These are phyloP conservation scores for Microcyclosporella mali DNA, from an alignment of 2,329 filamentous ascomycete genomes.

Conservation along the genomic window DNA sequence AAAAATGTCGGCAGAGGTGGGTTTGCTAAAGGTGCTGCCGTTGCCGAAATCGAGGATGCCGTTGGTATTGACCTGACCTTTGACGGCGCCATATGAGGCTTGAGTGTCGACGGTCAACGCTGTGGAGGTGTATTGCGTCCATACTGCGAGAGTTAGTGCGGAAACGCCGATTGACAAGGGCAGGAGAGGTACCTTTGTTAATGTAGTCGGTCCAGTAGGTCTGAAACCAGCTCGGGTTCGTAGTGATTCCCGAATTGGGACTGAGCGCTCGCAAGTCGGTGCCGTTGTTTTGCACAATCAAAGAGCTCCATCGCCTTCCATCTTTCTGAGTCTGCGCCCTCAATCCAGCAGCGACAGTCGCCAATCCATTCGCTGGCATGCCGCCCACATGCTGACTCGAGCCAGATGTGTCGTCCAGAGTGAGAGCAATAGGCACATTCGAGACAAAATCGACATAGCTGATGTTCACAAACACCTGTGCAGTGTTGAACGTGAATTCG, in stretches of 20 bases:
- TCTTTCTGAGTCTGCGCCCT: constrained; percentile 51
- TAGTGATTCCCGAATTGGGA: constrained; percentile 42
- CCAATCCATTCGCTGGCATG: constrained; percentile 52
- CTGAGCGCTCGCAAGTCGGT: constrained; percentile 39
- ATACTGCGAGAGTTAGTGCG: constrained; percentile 33
- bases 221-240: constrained; percentile 43
- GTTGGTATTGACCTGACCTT: constrained; percentile 36
- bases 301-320: constrained; percentile 55
- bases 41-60: constrained; percentile 42
- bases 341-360: constrained; percentile 50
- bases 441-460: constrained; percentile 37
- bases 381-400: constrained; percentile 49
- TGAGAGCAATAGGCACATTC: constrained; percentile 37
- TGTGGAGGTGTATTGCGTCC: constrained; percentile 40
- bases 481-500: constrained; percentile 45
- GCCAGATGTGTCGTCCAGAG: constrained; percentile 33
- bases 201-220: constrained; percentile 50
- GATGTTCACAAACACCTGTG: constrained; percentile 44
- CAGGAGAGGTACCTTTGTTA: constrained; percentile 26
- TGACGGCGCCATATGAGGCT: constrained; percentile 45
- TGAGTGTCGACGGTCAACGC: constrained; percentile 60
- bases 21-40: constrained; percentile 48
- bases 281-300: constrained; percentile 41
- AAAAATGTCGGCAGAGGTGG: constrained; percentile 59
- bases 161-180: background rate